Base-by-base conservation (phyloP, 164 flowering plant species). In the Stephania japonica region DNA sequence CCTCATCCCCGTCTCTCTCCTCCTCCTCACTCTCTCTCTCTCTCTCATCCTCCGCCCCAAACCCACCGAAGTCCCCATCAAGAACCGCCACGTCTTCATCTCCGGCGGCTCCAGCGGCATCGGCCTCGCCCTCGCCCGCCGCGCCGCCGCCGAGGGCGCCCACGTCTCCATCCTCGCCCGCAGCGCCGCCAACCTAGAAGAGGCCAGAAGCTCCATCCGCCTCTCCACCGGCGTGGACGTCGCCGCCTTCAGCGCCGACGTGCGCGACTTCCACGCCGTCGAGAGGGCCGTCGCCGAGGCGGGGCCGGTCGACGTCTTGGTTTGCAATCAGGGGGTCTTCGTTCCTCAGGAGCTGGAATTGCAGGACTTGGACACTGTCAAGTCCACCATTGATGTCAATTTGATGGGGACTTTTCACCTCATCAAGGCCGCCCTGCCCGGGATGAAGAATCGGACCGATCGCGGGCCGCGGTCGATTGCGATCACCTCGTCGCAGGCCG, bases 31-130 rank as follows among this genome's bases (percentile, higher is more conserved):
- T 67, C 64, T 85, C 76, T 0, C 84, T 59, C 87, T 90, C 70
- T 47, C 73, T 84, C 11, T 84, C 73, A 72, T 90, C 16, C 76
- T 81, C 72, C 86, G 90, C 42, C 97, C 98, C 19, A 83, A 84
- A 21, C 85, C 89, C 38, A 78, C 73, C 75, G 76, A 72, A 23
- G 78, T 95, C 81, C 94, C 96, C 19, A 86, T 92, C 80, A 90
- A 84, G 75, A 79, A 78, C 82, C 93, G 98, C 77, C 94, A 95
- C 75, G 92, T 95, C 8, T 85, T 95, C 92, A 90, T 95, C 80
- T 85, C 94, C 13, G 98, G 98, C 16, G 98, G 99, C 47, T 95
- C 99, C 38, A 95, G 97, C 77, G 98, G 99, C 53, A 95, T 95
- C 75, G 98, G 99, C 59, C 85, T 91, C 5, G 94, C 98, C 63